Evolutionary conservation across 345 rosid species (phyloP).

Genomic region (Dimocarpus longan): DNA sequence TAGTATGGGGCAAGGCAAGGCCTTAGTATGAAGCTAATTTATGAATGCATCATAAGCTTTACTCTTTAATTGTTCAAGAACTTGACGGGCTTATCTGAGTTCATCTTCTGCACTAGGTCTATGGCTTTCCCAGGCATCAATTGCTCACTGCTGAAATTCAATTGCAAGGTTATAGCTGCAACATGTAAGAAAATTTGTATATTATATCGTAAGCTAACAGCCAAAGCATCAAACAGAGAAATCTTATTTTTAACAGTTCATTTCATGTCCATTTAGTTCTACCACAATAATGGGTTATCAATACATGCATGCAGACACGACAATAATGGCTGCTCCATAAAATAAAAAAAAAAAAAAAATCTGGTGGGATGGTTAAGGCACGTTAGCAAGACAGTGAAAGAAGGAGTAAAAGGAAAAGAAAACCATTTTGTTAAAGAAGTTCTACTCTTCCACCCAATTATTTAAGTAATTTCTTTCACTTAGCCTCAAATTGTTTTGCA

Average conservation of each 20-base stretch:
- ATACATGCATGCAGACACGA: not conserved
- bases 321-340: not conserved
- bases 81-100: constrained; percentile 55
- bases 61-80: constrained; percentile 61
- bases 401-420: not conserved
- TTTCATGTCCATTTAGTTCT: constrained; percentile 2
- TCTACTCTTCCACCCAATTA: not conserved
- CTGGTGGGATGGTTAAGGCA: not conserved
- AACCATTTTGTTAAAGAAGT: not conserved
- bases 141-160: constrained; percentile 75
- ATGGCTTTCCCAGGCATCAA: constrained; percentile 84
- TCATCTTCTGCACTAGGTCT: constrained; percentile 67
- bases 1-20: constrained; percentile 36
- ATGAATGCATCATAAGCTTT: constrained; percentile 39
- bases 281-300: not conserved
- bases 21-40: constrained; percentile 37
- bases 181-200: constrained; percentile 18
- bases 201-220: not conserved
- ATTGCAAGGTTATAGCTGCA: constrained; percentile 78
- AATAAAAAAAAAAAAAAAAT: not conserved
- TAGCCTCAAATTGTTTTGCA: not conserved
- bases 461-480: not conserved
- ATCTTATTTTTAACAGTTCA: not conserved
- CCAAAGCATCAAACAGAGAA: not conserved
- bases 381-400: not conserved